phyloP scores from a whole-genome alignment of 805 yeast species.

The Hanseniaspora guilliermondii region DNA sequence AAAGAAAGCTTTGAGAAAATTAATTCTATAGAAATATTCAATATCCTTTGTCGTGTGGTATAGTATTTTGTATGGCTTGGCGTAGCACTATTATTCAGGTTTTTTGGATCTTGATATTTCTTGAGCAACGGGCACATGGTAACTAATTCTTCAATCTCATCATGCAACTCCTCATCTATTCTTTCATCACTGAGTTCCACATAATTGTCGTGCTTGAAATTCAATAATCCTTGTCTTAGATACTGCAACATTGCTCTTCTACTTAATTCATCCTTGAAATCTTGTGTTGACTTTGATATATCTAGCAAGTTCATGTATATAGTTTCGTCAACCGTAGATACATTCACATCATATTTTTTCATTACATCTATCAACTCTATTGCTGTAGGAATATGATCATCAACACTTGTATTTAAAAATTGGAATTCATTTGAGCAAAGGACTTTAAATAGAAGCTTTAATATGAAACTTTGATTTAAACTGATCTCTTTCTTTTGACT shows the following conservation, averaged over 20 bases:
- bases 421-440: background rate
- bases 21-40: constrained; percentile 33
- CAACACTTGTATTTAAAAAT: background rate
- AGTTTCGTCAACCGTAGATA: background rate
- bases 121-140: constrained; percentile 31
- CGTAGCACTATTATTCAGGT: constrained; percentile 44
- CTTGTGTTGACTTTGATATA: constrained; percentile 22
- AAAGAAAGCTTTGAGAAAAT: constrained; percentile 61
- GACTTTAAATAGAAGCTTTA: background rate
- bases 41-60: constrained; percentile 42
- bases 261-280: constrained; percentile 66
- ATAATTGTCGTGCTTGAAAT: constrained; percentile 35
- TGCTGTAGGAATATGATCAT: background rate
- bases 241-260: constrained; percentile 47
- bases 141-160: constrained; percentile 38
- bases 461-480: constrained; percentile 4
- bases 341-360: background rate
- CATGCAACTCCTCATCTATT: constrained; percentile 46
- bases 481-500: background rate
- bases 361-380: constrained; percentile 5
- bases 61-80: constrained; percentile 46
- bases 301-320: constrained; percentile 8
- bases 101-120: constrained; percentile 78
- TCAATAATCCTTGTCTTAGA: constrained; percentile 37
- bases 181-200: constrained; percentile 40